phyloP scores from a whole-genome alignment of 495 filamentous ascomycete genomes.

The Letharia columbiana region DNA sequence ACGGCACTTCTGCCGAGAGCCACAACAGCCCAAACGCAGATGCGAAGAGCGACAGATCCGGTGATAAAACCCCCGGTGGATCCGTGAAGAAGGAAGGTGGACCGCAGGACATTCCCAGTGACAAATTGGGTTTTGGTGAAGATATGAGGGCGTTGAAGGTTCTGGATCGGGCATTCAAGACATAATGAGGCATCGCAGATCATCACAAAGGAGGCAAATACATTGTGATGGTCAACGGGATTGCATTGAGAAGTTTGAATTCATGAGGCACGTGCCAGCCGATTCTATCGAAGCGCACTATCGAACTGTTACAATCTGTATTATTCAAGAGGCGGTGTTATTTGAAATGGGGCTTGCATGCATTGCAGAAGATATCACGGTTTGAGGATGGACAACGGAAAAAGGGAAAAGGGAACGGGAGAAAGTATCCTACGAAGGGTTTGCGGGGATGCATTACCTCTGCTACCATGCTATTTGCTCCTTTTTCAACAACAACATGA shows the following conservation, averaged over 20 bases:
- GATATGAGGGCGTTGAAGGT: slow-evolving; percentile 58
- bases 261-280: not conserved
- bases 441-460: not conserved
- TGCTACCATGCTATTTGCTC: not conserved
- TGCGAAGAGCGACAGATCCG: slow-evolving; percentile 17
- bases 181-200: slow-evolving; percentile 5
- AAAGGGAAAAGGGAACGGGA: not conserved
- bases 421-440: not conserved
- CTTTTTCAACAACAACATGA: not conserved
- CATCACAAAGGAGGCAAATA: not conserved
- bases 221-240: not conserved
- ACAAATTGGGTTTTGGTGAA: slow-evolving; percentile 38
- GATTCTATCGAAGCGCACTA: not conserved
- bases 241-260: not conserved
- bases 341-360: slow-evolving; percentile 3
- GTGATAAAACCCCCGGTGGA: slow-evolving; percentile 16
- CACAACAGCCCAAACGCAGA: slow-evolving; percentile 15
- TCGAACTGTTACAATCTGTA: not conserved
- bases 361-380: slow-evolving; percentile 11
- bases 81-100: slow-evolving; percentile 18
- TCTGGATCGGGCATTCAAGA: slow-evolving; percentile 41
- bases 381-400: not conserved
- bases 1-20: slow-evolving; percentile 32
- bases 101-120: slow-evolving; percentile 20
- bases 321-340: not conserved